Evolutionary conservation across 2,329 filamentous ascomycete genomes (phyloP).

Genomic region (Ramularia endophylla): DNA sequence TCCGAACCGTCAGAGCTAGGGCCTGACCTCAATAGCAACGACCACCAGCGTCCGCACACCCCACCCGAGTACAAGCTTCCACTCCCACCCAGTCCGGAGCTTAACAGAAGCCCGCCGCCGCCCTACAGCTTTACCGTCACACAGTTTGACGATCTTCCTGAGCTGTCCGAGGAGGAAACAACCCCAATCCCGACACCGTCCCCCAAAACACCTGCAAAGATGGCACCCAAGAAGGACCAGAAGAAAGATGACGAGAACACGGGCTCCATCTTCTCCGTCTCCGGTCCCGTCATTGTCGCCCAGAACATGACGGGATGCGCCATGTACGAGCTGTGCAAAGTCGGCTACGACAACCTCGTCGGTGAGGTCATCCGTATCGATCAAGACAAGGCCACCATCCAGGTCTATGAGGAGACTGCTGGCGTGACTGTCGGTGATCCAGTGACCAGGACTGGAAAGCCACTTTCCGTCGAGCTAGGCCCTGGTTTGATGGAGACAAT

Average conservation of each 20-base stretch:
- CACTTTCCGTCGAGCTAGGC: slow-evolving; percentile 92
- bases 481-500: slow-evolving; percentile 98
- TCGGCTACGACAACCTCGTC: slow-evolving; percentile 85
- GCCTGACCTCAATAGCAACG: slow-evolving; percentile 14
- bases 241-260: slow-evolving; percentile 48
- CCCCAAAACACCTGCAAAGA: slow-evolving; percentile 23
- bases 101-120: slow-evolving; percentile 5
- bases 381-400: slow-evolving; percentile 90
- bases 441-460: slow-evolving; percentile 84
- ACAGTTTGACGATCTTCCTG: slow-evolving; percentile 6
- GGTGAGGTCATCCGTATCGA: slow-evolving; percentile 99
- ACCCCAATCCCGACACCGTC: slow-evolving; percentile 10
- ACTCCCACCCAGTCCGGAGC: slow-evolving; percentile 16
- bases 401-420: slow-evolving; percentile 99
- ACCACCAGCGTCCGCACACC: slow-evolving; percentile 11
- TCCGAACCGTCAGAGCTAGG: slow-evolving; percentile 10
- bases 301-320: slow-evolving; percentile 99
- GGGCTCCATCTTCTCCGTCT: slow-evolving; percentile 67
- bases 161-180: slow-evolving; percentile 9
- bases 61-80: slow-evolving; percentile 15
- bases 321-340: slow-evolving; percentile 98
- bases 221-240: slow-evolving; percentile 33
- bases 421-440: slow-evolving; percentile 95
- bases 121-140: slow-evolving; percentile 3
- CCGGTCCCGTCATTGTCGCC: slow-evolving; percentile 86